These are phyloP conservation scores for Apophysomyces ossiformis DNA, from an alignment of 371 early-diverging fungal species.

Conservation along the genomic window DNA sequence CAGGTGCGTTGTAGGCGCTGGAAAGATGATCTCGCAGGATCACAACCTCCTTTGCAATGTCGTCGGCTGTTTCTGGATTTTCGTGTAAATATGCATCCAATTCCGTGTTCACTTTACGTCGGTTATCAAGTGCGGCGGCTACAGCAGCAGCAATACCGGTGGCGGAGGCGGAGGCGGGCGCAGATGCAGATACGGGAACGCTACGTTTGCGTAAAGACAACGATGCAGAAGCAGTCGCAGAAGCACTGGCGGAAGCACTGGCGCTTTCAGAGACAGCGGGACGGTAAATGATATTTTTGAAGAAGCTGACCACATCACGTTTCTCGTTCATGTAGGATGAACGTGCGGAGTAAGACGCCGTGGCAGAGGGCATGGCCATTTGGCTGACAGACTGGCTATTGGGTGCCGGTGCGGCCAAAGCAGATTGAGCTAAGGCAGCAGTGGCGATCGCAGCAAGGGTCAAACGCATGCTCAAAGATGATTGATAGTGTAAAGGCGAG, in stretches of 20 bases:
- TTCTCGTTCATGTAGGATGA: background rate
- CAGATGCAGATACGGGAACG: no score
- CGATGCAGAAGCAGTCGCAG: no score
- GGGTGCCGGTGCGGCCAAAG: slow-evolving; percentile 3
- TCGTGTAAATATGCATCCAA: background rate
- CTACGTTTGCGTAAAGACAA: no score
- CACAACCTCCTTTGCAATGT: background rate
- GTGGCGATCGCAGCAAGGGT: slow-evolving; percentile 14
- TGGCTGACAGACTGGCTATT: background rate
- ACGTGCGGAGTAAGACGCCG: background rate
- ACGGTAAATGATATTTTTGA: background rate
- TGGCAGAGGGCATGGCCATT: no score
- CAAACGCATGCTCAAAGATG: slow-evolving; percentile 4
- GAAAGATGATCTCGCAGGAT: background rate
- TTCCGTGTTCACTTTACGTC: slow-evolving; percentile 1
- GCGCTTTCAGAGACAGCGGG: background rate
- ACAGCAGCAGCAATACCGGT: no score
- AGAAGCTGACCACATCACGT: background rate
- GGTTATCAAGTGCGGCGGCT: background rate
- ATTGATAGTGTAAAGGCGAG: background rate
- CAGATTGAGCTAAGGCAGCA: background rate
- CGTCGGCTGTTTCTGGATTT: background rate
- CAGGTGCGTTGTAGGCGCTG: background rate
- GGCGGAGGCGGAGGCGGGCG: no score
- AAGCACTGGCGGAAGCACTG: no score